Evolutionary conservation across 2,329 filamentous ascomycete species (phyloP), one percentile per base, ranked within the genome.

Genomic region (Metarhizium guizhouense): DNA sequence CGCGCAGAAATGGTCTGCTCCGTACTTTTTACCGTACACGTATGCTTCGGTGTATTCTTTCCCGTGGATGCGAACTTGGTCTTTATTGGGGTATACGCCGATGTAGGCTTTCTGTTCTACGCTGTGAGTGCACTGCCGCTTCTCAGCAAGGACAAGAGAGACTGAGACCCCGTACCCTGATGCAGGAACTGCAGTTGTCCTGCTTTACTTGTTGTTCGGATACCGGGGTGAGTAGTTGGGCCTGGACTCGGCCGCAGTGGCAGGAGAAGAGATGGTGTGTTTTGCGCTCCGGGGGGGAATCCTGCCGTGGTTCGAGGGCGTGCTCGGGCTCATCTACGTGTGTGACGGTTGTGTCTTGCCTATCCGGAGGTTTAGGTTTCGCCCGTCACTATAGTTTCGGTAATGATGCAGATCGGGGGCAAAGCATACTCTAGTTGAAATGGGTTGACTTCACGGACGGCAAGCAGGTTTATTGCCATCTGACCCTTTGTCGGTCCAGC

Each of bases 131-230:
- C 13, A 7, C 43, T 49, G 14, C 25, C 20, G 13, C 16, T 5
- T 16, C 3, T 0, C 13, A 25, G 0, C 25, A 25, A 1, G 25
- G 25, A 25, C 25, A 25, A 25, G 25, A 11, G 6, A 2, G 18
- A 16, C 4, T 8, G 3, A 56, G 59, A 6, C 59, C 25, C 25
- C 25, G 25, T 25, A 68, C 65, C n/a, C 68, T 60, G n/a, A 63
- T 57, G 54, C 67, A 70, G 7, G 57, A 62, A 53, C 68, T 69
- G 54, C 70, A 63, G 72, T 73, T 61, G 66, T 73, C 59, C 68
- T 75, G 55, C 68, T 72, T 60, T 66, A 76, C 55, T 70, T 76
- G 58, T 68, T 75, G 51, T 64, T 70, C 29, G 63, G 70, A 56
- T 67, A 78, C 48, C 68, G 56, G 50, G 4, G 47, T 58, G 2